Base-by-base conservation (phyloP, 352 stramenopile genomes). In the Pythium aphanidermatum region DNA sequence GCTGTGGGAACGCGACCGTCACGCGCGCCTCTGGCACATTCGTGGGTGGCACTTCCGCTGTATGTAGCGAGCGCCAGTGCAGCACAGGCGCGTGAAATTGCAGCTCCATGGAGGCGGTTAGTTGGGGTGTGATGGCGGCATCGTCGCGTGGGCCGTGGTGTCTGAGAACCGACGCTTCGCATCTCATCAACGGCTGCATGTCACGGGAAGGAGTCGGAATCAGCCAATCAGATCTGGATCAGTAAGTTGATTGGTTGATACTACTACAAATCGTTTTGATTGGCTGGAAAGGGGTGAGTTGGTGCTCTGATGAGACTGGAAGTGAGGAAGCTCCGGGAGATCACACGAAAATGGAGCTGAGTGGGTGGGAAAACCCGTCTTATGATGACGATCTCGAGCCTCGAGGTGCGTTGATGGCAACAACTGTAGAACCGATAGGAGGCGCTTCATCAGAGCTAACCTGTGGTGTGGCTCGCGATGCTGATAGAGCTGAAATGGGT, bases 401-500 rank as follows among this genome's bases (percentile, higher is more conserved):
- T 11, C 27, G 5, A 12, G 46, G 54, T 58, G 19, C 33, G 54
- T 46, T 3, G 20, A 16, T 17, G 21, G 6, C 19, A 9, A 4
- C n/a, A n/a, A n/a, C n/a, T n/a, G n/a, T n/a, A n/a, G n/a, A n/a
- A n/a, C n/a, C n/a, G n/a, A n/a, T n/a, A n/a, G n/a, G n/a, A n/a
- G n/a, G n/a, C n/a, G n/a, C n/a, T n/a, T n/a, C n/a, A n/a, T n/a
- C n/a, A n/a, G n/a, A n/a, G n/a, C n/a, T n/a, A n/a, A n/a, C n/a
- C n/a, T n/a, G n/a, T n/a, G n/a, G n/a, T n/a, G n/a, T n/a, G n/a
- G n/a, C n/a, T n/a, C 7, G 23, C 10, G 17, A 7, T 8, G 25
- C 7, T 9, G 9, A n/a, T 29, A 86, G 73, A 74, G 37, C 57
- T 88, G n/a, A 62, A 68, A 45, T 56, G 65, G n/a, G 54, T 50